phyloP scores from a whole-genome alignment of 371 early-diverging fungal species.

The Batrachochytrium dendrobatidis region DNA sequence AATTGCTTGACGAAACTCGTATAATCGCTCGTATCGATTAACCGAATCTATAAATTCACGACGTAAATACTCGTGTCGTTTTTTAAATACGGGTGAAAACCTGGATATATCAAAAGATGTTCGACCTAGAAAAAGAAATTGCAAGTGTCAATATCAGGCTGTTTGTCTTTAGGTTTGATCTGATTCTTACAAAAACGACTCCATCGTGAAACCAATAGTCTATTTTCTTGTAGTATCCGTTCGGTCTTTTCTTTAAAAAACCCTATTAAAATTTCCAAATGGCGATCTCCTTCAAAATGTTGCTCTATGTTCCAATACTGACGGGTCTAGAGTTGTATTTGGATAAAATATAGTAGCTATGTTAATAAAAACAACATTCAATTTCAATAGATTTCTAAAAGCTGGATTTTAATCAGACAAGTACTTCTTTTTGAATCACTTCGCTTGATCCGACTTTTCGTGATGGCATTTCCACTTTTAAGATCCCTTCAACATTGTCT shows the following conservation, averaged over 20 bases:
- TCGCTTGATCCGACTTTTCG: constrained; percentile 9
- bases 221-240: constrained; percentile 24
- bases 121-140: constrained; percentile 17
- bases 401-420: neutral
- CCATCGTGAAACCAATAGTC: constrained; percentile 40
- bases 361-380: neutral
- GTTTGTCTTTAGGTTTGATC: neutral
- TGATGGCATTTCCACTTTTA: constrained; percentile 27
- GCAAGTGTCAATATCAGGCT: neutral
- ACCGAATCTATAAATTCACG: constrained; percentile 33
- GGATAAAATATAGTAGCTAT: neutral
- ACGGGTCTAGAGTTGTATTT: constrained; percentile 21
- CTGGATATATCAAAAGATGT: constrained; percentile 24
- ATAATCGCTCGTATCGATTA: constrained; percentile 32
- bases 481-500: constrained; percentile 24
- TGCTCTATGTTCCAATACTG: constrained; percentile 31
- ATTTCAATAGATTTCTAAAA: neutral
- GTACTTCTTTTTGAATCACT: constrained; percentile 9
- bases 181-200: constrained; percentile 33
- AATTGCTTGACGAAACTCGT: constrained; percentile 13
- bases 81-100: constrained; percentile 23
- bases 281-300: constrained; percentile 9
- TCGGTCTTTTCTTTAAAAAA: constrained; percentile 28
- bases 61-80: constrained; percentile 22
- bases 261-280: constrained; percentile 20